Conservation (phyloP, 2,329 filamentous ascomycete genomes). For the Verticillium tricorpus region DNA sequence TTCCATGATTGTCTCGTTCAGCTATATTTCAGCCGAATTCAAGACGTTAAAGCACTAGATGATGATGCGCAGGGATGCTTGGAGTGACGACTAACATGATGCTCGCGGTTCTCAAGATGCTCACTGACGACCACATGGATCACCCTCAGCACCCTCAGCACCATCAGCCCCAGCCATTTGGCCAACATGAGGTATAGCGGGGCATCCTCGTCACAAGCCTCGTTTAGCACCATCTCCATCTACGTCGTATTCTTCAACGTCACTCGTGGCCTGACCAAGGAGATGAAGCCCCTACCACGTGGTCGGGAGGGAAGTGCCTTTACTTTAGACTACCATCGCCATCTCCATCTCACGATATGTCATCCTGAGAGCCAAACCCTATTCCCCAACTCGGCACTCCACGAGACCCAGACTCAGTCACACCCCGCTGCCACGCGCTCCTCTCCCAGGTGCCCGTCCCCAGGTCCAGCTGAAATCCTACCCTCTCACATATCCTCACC, state of each 20-base stretch:
- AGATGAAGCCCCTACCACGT: too few species aligned
- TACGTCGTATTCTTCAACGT: too few species aligned
- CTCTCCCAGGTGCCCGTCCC: not conserved
- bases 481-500: conserved; percentile 6
- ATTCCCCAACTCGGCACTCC: not conserved
- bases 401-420: not conserved
- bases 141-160: too few species aligned
- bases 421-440: not conserved
- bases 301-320: too few species aligned
- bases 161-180: too few species aligned
- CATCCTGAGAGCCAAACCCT: not conserved
- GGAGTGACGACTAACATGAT: not conserved
- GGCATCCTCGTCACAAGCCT: too few species aligned
- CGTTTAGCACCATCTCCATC: too few species aligned
- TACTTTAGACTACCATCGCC: too few species aligned
- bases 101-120: not conserved
- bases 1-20: not conserved
- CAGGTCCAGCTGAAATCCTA: not conserved
- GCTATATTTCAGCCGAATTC: not conserved
- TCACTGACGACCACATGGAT: too few species aligned
- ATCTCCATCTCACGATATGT: not conserved
- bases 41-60: not conserved
- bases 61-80: not conserved
- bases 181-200: too few species aligned
- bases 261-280: too few species aligned